Conservation (phyloP, 306 rosid species). For the Arachis stenosperma region DNA sequence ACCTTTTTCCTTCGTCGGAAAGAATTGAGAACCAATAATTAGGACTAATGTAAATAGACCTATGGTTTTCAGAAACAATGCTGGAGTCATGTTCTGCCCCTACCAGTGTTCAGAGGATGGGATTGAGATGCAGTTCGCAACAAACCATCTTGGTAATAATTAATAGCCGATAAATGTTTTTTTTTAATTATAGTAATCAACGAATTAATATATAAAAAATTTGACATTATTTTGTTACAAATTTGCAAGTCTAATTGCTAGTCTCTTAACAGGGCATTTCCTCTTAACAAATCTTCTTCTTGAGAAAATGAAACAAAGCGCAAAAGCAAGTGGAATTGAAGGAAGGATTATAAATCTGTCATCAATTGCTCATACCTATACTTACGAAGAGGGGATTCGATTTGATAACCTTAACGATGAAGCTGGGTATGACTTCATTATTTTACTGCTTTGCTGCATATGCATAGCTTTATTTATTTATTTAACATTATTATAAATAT, state of each 20-base stretch:
- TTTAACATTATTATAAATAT: not conserved
- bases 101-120: conserved; percentile 74
- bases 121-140: conserved; percentile 85
- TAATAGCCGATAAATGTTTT: not conserved
- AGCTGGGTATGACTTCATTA: conserved; percentile 49
- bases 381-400: conserved; percentile 62
- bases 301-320: conserved; percentile 79
- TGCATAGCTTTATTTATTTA: not conserved
- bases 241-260: conserved; percentile 5
- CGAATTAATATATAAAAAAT: too few relatives aligned
- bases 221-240: not conserved
- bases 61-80: conserved; percentile 82
- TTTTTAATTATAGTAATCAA: too few relatives aligned
- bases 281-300: conserved; percentile 74
- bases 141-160: conserved; percentile 78
- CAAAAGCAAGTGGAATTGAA: conserved; percentile 71
- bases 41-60: not conserved
- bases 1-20: too few relatives aligned
- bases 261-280: conserved; percentile 69
- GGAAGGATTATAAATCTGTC: conserved; percentile 92
- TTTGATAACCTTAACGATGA: conserved; percentile 69
- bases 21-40: not conserved
- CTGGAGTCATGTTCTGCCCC: conserved; percentile 96
- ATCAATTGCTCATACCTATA: conserved; percentile 78
- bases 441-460: not conserved